Base-by-base conservation (phyloP, 1,139 yeast species). In the Eremothecium coryli region DNA sequence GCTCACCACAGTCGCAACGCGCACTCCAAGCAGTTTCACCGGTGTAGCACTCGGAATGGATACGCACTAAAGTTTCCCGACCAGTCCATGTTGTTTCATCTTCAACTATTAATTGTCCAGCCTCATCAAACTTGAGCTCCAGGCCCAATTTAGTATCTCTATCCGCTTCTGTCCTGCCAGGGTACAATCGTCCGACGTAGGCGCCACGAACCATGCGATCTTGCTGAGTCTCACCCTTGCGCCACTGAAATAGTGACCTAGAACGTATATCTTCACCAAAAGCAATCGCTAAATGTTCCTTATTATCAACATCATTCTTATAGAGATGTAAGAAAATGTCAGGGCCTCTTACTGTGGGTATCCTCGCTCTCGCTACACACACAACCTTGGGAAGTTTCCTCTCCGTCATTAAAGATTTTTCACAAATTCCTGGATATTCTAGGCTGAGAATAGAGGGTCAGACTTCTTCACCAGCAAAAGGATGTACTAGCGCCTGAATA, bases 1-100 rank as follows among this genome's bases (percentile, higher is more conserved):
- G 98, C 60, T 93, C 98, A 10, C 98, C 99, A 61, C 99, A 93
- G 60, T 93, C 98, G 60, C 98, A 93, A 36, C 99, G 71, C 2
- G 98, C 97, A 39, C 93, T 77, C 96, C 98, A 93, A 9, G 97
- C 97, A 1, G 96, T 90, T 57, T 93, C 99, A 5, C 98, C 98
- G 0, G 99, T 93, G 62, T 90, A 93, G 59, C 98, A 93, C 56
- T 93, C 99, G 4, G 95, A 82, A 56, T 93, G 99, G 45, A 93
- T 86, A 42, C 98, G 71, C 45, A 80, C 75, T 57, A 85, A 52
- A 43, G 82, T 65, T 4, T 52, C 46, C 11, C 40, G 38, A 4
- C 22, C 7, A 28, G 48, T 43, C 52, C 58, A 50, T 4, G 53
- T 48, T 5, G 69, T 61, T 5, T 37, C 43, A 10, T 55, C 44